A percentile compares a stretch with the other conserved stretches of the same genome.
phyloP scores from a whole-genome alignment of 2,329 filamentous ascomycete species.

The Sordariomycetes sp. region DNA sequence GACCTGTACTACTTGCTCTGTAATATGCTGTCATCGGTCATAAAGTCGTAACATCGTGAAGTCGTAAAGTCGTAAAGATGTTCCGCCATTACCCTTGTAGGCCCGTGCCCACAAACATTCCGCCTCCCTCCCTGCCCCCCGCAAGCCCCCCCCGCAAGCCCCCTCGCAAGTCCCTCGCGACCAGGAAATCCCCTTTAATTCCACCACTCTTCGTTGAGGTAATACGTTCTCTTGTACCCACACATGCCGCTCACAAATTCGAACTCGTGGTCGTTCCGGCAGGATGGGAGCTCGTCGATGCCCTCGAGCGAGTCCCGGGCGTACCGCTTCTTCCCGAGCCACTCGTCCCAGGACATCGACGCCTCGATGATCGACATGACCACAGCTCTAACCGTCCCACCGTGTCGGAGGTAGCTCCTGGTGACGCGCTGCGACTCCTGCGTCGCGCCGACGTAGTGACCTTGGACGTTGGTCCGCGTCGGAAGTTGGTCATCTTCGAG shows the following conservation, averaged over 20 bases:
- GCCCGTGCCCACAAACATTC: too few relatives aligned
- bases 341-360: background rate
- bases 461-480: background rate
- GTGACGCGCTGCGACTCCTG: background rate
- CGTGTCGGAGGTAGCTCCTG: background rate
- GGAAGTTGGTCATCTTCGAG: background rate
- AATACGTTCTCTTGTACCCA: background rate
- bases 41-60: background rate
- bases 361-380: background rate
- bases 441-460: background rate
- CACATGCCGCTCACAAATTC: background rate
- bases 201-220: background rate
- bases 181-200: too few relatives aligned
- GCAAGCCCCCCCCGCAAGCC: too few relatives aligned
- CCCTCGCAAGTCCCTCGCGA: background rate
- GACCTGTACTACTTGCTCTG: too few relatives aligned
- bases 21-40: too few relatives aligned
- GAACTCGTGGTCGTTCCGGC: conserved; percentile 1
- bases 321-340: background rate
- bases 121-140: too few relatives aligned
- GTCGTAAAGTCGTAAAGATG: too few relatives aligned
- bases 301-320: background rate
- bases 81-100: too few relatives aligned
- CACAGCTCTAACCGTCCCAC: background rate
- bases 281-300: background rate